phyloP scores from a whole-genome alignment of 2,329 filamentous ascomycete species.

The Thelonectria olida region DNA sequence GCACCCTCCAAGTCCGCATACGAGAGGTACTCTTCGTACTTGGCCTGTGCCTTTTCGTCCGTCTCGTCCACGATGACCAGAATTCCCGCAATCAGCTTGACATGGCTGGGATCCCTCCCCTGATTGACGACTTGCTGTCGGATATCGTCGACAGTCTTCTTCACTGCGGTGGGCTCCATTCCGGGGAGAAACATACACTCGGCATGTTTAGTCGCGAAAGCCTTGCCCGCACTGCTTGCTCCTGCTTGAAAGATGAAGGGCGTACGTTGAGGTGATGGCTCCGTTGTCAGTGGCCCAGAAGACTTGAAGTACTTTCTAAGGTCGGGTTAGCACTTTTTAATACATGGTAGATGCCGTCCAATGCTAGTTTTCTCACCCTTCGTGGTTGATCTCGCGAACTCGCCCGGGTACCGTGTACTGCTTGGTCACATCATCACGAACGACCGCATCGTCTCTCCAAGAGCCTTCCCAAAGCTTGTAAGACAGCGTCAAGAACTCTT shows the following conservation, averaged over 20 bases:
- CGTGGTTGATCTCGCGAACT: conserved; percentile 47
- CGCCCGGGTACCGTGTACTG: conserved; percentile 45
- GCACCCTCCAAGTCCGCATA: conserved; percentile 23
- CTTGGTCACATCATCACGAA: conserved; percentile 9
- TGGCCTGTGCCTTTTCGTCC: conserved; percentile 16
- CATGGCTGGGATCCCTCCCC: conserved; percentile 15
- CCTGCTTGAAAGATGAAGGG: conserved; percentile 24
- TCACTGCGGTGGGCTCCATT: conserved; percentile 9
- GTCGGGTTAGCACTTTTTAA: no score
- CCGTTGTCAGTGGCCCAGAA: conserved; percentile 9
- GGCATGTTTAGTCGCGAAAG: conserved; percentile 20
- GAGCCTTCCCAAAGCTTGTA: conserved; percentile 26
- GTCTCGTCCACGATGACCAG: conserved; percentile 17
- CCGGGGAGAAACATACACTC: conserved; percentile 26
- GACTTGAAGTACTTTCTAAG: conserved; percentile 16
- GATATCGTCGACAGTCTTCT: conserved; percentile 19
- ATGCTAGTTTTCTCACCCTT: no score
- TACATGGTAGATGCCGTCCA: no score
- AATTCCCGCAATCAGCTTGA: conserved; percentile 24
- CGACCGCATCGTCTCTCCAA: conserved; percentile 19
- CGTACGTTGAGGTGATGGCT: conserved; percentile 17
- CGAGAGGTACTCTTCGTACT: conserved; percentile 14
- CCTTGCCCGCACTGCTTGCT: conserved; percentile 18
- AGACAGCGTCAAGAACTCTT: conserved; percentile 20
- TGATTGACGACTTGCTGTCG: conserved; percentile 1